Conservation (phyloP, 2,329 filamentous ascomycete species). For the Didymella glomerata region DNA sequence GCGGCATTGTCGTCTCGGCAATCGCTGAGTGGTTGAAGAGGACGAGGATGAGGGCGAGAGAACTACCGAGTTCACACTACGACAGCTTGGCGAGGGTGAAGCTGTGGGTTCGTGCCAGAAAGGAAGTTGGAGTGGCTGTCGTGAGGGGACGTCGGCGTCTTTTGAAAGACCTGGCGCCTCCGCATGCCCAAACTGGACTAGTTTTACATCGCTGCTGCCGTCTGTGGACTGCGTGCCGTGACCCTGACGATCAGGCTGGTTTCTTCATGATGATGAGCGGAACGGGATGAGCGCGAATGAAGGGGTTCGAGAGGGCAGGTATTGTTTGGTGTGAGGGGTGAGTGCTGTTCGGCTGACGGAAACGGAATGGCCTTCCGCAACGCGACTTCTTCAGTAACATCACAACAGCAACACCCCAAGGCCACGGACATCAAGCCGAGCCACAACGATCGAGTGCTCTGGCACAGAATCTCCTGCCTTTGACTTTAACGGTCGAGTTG, state of each 20-base stretch:
- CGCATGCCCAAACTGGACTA: not conserved
- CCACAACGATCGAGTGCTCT: not conserved
- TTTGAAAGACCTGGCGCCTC: constrained; percentile 1
- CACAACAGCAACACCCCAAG: not conserved
- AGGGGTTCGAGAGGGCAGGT: not conserved
- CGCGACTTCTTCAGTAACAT: not conserved
- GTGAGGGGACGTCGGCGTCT: not conserved
- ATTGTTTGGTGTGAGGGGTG: not conserved
- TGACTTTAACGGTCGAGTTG: not conserved
- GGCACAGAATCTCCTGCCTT: not conserved
- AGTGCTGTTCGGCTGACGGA: not conserved
- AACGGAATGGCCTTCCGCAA: not conserved
- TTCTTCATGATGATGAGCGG: not conserved
- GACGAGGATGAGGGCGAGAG: not conserved
- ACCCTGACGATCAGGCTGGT: not conserved
- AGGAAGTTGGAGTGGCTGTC: not conserved
- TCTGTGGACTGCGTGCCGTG: not conserved
- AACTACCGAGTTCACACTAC: not conserved
- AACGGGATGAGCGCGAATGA: not conserved
- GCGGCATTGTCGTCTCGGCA: not conserved
- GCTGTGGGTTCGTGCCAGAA: not conserved
- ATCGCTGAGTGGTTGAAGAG: not conserved
- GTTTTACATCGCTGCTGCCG: not conserved
- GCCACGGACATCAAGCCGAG: not conserved
- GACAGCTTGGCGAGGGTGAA: not conserved